These are phyloP conservation scores for Neoboletus subvelutipes DNA, from an alignment of 768 basidiomycete genomes.

Conservation along the genomic window DNA sequence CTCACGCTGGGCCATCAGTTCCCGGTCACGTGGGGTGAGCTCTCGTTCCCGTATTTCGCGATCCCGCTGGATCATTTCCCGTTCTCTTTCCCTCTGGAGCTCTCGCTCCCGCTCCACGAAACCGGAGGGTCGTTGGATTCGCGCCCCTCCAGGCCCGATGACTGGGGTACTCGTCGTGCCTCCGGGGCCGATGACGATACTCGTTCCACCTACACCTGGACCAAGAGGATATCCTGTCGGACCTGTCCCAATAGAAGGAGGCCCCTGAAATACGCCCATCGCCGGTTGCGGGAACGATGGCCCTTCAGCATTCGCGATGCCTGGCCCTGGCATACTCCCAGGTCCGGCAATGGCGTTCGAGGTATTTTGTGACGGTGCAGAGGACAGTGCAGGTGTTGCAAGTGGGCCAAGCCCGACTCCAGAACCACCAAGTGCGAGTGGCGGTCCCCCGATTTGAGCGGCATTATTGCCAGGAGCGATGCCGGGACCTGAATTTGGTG, in stretches of 20 bases:
- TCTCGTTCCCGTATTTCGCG: constrained; percentile 27
- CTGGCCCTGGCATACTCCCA: constrained; percentile 8
- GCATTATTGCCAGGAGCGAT: constrained; percentile 6
- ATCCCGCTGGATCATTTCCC: constrained; percentile 31
- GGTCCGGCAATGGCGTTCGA: constrained; percentile 8
- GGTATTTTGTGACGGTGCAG: constrained; percentile 12
- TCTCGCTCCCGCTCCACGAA: constrained; percentile 35
- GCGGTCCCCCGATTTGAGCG: constrained; percentile 11
- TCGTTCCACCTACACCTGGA: constrained; percentile 18
- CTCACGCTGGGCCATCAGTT: constrained; percentile 23
- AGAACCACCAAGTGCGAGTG: constrained; percentile 10
- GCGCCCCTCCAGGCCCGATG: constrained; percentile 18
- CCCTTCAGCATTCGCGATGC: constrained; percentile 16
- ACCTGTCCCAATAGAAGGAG: constrained; percentile 21
- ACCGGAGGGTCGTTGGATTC: constrained; percentile 25
- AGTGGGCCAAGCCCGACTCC: constrained; percentile 6
- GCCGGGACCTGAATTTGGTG: constrained; percentile 12
- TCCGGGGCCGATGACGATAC: constrained; percentile 28
- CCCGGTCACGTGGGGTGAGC: constrained; percentile 22
- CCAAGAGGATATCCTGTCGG: constrained; percentile 22
- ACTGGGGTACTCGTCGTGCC: constrained; percentile 18
- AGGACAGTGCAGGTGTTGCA: constrained; percentile 1
- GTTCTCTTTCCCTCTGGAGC: constrained; percentile 25
- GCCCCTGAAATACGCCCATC: constrained; percentile 30
- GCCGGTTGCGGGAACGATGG: constrained; percentile 24